phyloP scores from a whole-genome alignment of 805 yeast species.

The Ogataea nonfermentans region DNA sequence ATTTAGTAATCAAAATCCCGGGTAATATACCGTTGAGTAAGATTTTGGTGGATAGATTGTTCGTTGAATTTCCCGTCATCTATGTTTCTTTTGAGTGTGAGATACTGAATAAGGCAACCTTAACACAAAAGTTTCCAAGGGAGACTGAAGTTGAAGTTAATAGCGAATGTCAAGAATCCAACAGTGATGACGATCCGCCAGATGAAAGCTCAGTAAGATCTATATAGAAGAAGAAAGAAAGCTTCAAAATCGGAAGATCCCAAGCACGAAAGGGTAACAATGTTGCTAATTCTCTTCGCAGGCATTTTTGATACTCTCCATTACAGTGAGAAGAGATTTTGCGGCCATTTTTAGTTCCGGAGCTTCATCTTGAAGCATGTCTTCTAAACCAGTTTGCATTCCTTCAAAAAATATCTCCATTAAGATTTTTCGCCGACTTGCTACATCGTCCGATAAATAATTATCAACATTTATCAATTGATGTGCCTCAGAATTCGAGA shows the following conservation, averaged over 20 bases:
- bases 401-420: constrained; percentile 51
- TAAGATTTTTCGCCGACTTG: constrained; percentile 53
- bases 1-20: constrained; percentile 40
- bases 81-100: constrained; percentile 37
- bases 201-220: constrained; percentile 24
- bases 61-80: constrained; percentile 78
- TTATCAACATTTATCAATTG: constrained; percentile 38
- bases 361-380: constrained; percentile 54
- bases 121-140: neutral
- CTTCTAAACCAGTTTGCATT: constrained; percentile 48
- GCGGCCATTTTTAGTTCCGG: constrained; percentile 21
- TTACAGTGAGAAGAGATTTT: constrained; percentile 13
- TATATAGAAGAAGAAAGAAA: neutral
- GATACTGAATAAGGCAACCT: constrained; percentile 26
- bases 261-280: no score
- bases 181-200: constrained; percentile 23
- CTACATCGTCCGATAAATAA: constrained; percentile 58
- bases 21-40: constrained; percentile 41
- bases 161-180: constrained; percentile 2
- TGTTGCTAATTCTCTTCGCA: constrained; percentile 7
- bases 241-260: no score
- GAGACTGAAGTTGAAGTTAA: constrained; percentile 27
- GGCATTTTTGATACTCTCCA: constrained; percentile 18
- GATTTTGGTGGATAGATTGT: constrained; percentile 52
- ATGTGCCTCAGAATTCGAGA: neutral